Evolutionary conservation across 2,329 filamentous ascomycete species (phyloP), one percentile per base, ranked within the genome.

Genomic region (Colletotrichum sp.): DNA sequence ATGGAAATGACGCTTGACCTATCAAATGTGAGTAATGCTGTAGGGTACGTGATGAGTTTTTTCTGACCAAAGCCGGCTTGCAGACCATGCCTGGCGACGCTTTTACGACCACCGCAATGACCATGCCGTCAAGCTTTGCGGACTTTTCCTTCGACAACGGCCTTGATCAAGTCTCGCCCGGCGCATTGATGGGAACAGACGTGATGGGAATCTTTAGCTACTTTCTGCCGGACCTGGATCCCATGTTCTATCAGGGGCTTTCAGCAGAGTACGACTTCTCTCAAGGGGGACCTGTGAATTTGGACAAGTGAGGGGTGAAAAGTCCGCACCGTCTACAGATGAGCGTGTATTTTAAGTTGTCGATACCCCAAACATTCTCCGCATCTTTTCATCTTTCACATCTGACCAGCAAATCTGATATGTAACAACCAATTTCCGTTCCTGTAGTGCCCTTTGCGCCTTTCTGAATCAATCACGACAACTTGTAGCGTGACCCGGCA

Each of bases 121-220:
- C 27, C 15, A 64, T 70, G 43, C 54, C 47, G 21, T 43, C 43
- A 18, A 72, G 65, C 73, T 65, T 70, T 67, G n/a, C 43, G 72
- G 63, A 76, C 27, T 77, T 78, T 51, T 74, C 74, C 2, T 74
- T 76, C 29, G 64, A 76, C 15, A 73, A 73, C n/a, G 55, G 43
- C 13, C 6, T 69, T 12, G 33, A 62, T 8, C 70, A 66, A 38
- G 47, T 66, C 15, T 66, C 70, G 6, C 51, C 61, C 4, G 38
- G 61, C 18, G 38, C 70, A 8, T 65, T 70, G 8, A 74, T 71
- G 57, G 79, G 78, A 5, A 80, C 76, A 5, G 76, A 79, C 29
- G 77, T 80, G 3, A 80, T 79, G 76, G 77, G 77, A 33, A 72
- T 79, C 16, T 79, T 80, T 38, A 80, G 76, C 47, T 79, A 76